Conservation (phyloP, 768 basidiomycete species). For the Leccinum rimulosum region DNA sequence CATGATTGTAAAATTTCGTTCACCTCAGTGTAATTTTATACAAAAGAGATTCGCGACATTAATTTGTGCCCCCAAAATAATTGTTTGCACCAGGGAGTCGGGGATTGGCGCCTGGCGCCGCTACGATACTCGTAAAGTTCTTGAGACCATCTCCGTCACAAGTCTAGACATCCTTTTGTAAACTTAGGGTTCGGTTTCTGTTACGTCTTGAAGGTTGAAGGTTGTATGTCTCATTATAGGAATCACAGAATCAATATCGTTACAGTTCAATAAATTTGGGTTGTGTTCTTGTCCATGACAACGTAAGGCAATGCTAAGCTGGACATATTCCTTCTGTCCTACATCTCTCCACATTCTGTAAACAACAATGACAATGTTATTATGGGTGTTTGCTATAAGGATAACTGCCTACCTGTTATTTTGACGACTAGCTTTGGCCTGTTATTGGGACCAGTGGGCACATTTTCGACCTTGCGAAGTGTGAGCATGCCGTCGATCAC, state of each 20-base stretch:
- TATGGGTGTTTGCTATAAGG: not conserved
- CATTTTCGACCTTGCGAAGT: constrained; percentile 93
- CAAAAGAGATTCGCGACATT: too few species aligned
- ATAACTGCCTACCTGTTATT: constrained; percentile 62
- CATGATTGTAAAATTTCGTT: too few species aligned
- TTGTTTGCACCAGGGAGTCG: too few species aligned
- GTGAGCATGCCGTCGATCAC: constrained; percentile 95
- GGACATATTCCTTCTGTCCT: constrained; percentile 11
- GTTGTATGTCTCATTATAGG: not conserved
- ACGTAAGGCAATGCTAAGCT: not conserved
- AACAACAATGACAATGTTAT: constrained; percentile 5
- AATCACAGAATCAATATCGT: not conserved
- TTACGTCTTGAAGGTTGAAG: not conserved
- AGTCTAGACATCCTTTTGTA: not conserved
- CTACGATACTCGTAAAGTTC: not conserved
- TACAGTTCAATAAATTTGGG: not conserved
- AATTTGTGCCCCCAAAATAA: too few species aligned
- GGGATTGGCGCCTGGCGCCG: too few species aligned
- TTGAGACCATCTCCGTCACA: not conserved
- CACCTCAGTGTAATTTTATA: too few species aligned
- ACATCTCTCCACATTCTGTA: constrained; percentile 62
- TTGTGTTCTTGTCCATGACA: not conserved
- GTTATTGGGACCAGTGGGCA: constrained; percentile 88
- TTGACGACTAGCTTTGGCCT: constrained; percentile 86
- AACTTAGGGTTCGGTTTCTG: not conserved